Evolutionary conservation across 1,284 basidiomycete genomes (phyloP).

Genomic region (Ceratobasidium sp.): DNA sequence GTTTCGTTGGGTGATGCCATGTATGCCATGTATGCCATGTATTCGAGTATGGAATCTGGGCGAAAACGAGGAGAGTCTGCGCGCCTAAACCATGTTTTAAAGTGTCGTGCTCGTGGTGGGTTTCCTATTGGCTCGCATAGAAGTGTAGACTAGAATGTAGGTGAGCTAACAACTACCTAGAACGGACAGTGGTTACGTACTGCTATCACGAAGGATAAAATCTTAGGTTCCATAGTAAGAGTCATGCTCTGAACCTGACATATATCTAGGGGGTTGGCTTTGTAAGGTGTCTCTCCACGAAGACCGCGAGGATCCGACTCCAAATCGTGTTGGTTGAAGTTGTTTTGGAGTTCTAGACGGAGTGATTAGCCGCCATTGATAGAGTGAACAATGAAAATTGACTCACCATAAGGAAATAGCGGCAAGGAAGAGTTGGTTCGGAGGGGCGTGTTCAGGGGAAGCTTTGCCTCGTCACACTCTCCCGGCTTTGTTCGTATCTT

Average conservation of each 20-base stretch:
- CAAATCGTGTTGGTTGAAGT: neutral
- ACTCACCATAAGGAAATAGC: conserved; percentile 14
- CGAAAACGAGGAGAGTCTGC: neutral
- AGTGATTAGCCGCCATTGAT: no score
- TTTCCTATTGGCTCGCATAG: neutral
- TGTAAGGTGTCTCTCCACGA: neutral
- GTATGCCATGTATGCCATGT: conserved; percentile 5
- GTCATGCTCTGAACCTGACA: conserved; percentile 21
- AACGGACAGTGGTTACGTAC: neutral
- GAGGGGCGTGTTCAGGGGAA: neutral
- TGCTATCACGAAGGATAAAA: neutral
- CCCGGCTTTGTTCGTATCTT: neutral
- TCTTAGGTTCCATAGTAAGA: conserved; percentile 3
- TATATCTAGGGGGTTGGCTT: conserved; percentile 7
- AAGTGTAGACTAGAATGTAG: neutral
- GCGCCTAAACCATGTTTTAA: conserved; percentile 1
- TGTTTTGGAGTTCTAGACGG: neutral
- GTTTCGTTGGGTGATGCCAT: neutral
- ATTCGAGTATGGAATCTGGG: neutral
- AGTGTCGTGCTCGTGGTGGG: neutral
- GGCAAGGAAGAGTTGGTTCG: conserved; percentile 22
- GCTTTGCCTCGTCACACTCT: neutral
- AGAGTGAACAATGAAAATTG: no score
- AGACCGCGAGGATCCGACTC: neutral
- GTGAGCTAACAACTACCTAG: neutral